A percentile compares a stretch with the other conserved stretches of the same genome.
Conservation (phyloP, 2,329 filamentous ascomycete species). For the Sporothrix protearum region DNA sequence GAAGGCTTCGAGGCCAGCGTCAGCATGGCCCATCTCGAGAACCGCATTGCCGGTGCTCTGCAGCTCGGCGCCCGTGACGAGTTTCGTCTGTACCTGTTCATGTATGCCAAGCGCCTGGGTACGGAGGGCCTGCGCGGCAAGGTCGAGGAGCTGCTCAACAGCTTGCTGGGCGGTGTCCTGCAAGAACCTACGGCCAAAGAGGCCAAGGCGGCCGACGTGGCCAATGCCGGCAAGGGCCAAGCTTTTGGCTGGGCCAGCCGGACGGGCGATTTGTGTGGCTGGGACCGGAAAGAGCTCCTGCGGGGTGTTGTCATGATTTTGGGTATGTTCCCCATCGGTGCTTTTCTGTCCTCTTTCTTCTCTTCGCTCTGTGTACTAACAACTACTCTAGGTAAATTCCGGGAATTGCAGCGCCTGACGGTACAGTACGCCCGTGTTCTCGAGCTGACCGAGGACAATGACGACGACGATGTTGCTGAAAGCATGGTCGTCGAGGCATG, state of each 20-base stretch:
- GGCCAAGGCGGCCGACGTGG: background rate
- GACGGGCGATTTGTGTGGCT: constrained; percentile 77
- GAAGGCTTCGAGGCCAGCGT: constrained; percentile 88
- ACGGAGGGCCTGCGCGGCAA: constrained; percentile 83
- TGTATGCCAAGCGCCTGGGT: constrained; percentile 95
- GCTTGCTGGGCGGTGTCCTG: constrained; percentile 69
- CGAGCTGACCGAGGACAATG: constrained; percentile 54
- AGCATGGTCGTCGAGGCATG: constrained; percentile 28
- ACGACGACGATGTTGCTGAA: constrained; percentile 33
- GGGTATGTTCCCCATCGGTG: constrained; percentile 59
- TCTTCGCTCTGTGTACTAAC: constrained; percentile 34
- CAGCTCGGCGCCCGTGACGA: constrained; percentile 84
- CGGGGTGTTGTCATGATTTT: constrained; percentile 90
- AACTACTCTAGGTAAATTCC: constrained; percentile 76
- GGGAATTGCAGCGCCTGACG: constrained; percentile 89
- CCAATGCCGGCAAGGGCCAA: constrained; percentile 40
- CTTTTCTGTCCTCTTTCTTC: background rate
- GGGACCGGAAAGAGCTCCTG: constrained; percentile 81
- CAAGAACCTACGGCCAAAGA: constrained; percentile 45
- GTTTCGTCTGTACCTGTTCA: constrained; percentile 90
- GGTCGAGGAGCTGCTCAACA: constrained; percentile 86
- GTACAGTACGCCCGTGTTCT: constrained; percentile 88
- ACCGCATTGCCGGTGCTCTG: constrained; percentile 83
- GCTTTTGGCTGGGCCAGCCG: constrained; percentile 60
- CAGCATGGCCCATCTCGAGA: constrained; percentile 92